Conservation (phyloP, 768 basidiomycete genomes). For the Asterophora lycoperdoides region DNA sequence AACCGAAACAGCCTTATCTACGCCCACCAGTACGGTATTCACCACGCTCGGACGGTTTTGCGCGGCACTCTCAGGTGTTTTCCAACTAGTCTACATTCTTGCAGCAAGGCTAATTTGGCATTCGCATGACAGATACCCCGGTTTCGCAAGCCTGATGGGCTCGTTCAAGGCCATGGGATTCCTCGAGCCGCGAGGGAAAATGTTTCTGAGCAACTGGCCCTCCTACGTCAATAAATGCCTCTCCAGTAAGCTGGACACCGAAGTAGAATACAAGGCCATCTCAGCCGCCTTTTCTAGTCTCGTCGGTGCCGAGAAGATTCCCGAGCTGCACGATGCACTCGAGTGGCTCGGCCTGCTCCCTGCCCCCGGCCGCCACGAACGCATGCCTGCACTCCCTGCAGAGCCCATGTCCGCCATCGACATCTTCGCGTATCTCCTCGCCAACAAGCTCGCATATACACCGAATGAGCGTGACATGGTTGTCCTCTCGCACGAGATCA, state of each 20-base stretch:
- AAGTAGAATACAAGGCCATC: slow-evolving; percentile 9
- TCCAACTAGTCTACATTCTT: background rate
- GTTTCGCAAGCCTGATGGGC: slow-evolving; percentile 72
- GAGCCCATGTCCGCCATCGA: slow-evolving; percentile 56
- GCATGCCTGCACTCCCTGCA: slow-evolving; percentile 42
- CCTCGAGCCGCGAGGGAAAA: slow-evolving; percentile 39
- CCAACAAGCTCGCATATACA: slow-evolving; percentile 64
- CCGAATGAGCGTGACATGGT: slow-evolving; percentile 82
- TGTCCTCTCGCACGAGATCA: slow-evolving; percentile 79
- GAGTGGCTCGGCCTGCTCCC: slow-evolving; percentile 42
- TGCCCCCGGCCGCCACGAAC: slow-evolving; percentile 4
- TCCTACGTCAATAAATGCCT: slow-evolving; percentile 29
- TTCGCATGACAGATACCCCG: slow-evolving; percentile 60
- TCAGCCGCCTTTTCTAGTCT: slow-evolving; percentile 19
- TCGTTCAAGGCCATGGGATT: slow-evolving; percentile 70
- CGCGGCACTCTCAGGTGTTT: slow-evolving; percentile 74
- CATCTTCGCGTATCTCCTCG: slow-evolving; percentile 67
- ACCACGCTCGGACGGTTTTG: slow-evolving; percentile 53
- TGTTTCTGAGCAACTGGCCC: slow-evolving; percentile 39
- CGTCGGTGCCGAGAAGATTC: slow-evolving; percentile 19
- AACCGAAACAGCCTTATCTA: slow-evolving; percentile 83
- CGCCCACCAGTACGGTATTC: slow-evolving; percentile 57
- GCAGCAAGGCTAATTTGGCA: background rate
- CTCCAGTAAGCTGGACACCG: slow-evolving; percentile 15
- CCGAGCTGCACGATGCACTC: slow-evolving; percentile 36